phyloP scores from a whole-genome alignment of 352 stramenopile genomes.

The Phytophthora boehmeriae region DNA sequence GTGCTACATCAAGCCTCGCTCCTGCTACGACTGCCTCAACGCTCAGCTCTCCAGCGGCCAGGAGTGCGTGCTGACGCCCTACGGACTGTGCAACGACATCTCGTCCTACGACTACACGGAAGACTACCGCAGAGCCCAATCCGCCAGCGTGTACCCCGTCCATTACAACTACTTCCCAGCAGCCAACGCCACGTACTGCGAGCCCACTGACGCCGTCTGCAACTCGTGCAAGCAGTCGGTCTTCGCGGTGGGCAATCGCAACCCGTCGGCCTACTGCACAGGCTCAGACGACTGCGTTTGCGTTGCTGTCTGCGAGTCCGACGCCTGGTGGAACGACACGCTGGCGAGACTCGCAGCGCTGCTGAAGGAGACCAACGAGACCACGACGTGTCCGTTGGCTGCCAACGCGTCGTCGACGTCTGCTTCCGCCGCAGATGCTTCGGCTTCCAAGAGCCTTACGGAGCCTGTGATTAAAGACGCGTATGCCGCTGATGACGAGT shows the following conservation, averaged over 20 bases:
- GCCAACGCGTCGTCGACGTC: conserved; percentile 37
- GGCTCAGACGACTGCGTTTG: conserved; percentile 52
- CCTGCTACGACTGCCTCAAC: conserved; percentile 71
- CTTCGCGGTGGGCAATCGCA: conserved; percentile 43
- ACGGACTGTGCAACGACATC: conserved; percentile 48
- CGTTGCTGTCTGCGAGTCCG: conserved; percentile 55
- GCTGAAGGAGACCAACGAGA: conserved; percentile 22
- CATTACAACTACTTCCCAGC: conserved; percentile 70
- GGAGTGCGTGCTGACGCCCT: conserved; percentile 55
- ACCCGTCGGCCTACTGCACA: conserved; percentile 58
- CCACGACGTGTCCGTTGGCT: conserved; percentile 37
- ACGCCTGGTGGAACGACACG: conserved; percentile 49
- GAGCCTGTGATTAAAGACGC: conserved; percentile 33
- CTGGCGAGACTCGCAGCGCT: conserved; percentile 35
- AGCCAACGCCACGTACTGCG: conserved; percentile 63
- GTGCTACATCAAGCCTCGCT: conserved; percentile 54
- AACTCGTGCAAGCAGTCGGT: conserved; percentile 36
- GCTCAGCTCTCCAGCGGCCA: conserved; percentile 33
- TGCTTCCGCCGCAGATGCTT: conserved; percentile 7
- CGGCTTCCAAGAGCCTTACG: conserved; percentile 18
- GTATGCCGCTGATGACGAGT: conserved; percentile 46
- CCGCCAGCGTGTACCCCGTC: conserved; percentile 40
- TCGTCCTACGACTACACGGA: conserved; percentile 47
- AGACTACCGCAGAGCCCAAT: conserved; percentile 53
- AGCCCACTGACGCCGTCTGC: conserved; percentile 41